Base-by-base conservation (phyloP, 106 monocot species). In the Allium fistulosum region DNA sequence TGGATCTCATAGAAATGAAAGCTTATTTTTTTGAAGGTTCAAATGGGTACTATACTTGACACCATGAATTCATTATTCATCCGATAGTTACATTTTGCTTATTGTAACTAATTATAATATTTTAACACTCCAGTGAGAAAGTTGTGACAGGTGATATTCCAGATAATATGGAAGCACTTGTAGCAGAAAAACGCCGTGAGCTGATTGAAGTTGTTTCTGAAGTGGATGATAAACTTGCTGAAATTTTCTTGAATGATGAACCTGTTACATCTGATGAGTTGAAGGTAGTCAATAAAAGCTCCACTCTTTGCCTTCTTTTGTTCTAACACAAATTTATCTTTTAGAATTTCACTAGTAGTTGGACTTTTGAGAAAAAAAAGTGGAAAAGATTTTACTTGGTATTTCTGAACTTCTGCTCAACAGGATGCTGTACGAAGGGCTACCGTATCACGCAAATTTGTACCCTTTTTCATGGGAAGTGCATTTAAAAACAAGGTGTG, bases 401-500 rank as follows among this genome's bases (percentile, higher is more conserved):
- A 61, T 52, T 26, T 67, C 1, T 15, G 17, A 16, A 62, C 72
- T 49, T 64, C 37, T 57, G 75, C 63, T 56, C 47, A 49, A 46
- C 76, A 96, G 97, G 85, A 83, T 79, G 97, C 97, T 61, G 90
- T 97, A 64, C 92, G 97, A 15, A 84, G 97, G 68, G 97, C 92
- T 58, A 97, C 97, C 49, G 58, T 97, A 59, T 65, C 97, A 18
- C 88, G 87, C 15, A 92, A 97, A 62, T 97, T 97, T 72, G 87
- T 97, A 11, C 96, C 96, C 26, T 83, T 97, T 67, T 97, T 67
- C 76, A 97, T 97, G 96, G 96, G 96, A 68, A 97, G 96, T 77
- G 96, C 96, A 67, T 97, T 97, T 74, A 97, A 97, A 76, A 97
- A 97, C 77, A 97, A 97, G 96, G 95, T 96, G 47, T 65, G 46